Percentiles rank a stretch among this genome's conserved stretches.
These are phyloP conservation scores for Aspergillus felis DNA, from an alignment of 2,329 filamentous ascomycete species.

Conservation along the genomic window DNA sequence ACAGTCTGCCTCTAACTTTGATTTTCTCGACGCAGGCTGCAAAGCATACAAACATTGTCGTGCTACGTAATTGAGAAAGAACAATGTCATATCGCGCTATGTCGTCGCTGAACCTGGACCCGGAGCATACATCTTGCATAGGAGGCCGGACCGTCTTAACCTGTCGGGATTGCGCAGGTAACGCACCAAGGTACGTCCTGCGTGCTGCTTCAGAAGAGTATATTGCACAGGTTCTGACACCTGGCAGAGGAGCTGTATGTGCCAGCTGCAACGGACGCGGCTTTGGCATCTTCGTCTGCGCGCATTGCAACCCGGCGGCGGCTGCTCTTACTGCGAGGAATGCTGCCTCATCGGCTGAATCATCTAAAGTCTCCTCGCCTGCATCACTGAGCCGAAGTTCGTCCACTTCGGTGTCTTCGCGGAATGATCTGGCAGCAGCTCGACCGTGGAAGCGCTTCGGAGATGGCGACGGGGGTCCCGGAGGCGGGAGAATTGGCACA, in stretches of 20 bases:
- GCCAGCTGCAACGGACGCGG: slow-evolving; percentile 26
- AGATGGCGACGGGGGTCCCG: slow-evolving; percentile 13
- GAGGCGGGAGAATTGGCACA: slow-evolving; percentile 18
- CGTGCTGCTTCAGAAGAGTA: background rate
- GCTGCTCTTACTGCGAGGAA: slow-evolving; percentile 9
- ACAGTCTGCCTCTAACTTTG: background rate
- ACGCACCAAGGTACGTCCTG: slow-evolving; percentile 32
- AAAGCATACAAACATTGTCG: background rate
- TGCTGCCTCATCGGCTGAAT: slow-evolving; percentile 8
- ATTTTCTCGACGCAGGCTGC: background rate
- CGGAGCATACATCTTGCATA: slow-evolving; percentile 30
- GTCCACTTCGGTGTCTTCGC: slow-evolving; percentile 23
- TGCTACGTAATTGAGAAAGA: background rate
- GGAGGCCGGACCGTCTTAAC: slow-evolving; percentile 31
- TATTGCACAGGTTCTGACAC: background rate
- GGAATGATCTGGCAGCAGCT: slow-evolving; percentile 8
- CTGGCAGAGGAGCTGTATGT: slow-evolving; percentile 22
- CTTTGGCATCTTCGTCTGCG: slow-evolving; percentile 29
- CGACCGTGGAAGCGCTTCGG: slow-evolving; percentile 12
- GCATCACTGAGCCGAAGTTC: slow-evolving; percentile 26
- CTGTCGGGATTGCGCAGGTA: slow-evolving; percentile 34
- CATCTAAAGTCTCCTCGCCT: slow-evolving; percentile 16
- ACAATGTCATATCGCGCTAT: background rate
- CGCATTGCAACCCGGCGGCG: slow-evolving; percentile 28
- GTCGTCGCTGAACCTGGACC: slow-evolving; percentile 24